Conservation (phyloP, 2,329 filamentous ascomycete species). For the Penicillium sp. region DNA sequence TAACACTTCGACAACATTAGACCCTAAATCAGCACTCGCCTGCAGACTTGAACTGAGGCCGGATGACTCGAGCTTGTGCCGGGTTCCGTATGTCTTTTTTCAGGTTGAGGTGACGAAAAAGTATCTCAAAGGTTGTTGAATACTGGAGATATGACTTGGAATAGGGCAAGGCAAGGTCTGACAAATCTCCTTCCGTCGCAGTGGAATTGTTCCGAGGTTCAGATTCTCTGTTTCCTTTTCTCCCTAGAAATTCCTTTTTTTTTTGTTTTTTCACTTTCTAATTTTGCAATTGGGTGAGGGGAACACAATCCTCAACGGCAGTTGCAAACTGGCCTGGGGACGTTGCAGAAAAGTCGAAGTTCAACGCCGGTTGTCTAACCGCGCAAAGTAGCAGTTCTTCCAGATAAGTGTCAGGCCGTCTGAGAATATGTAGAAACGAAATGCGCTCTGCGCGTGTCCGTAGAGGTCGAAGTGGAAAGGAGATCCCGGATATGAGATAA, state of each 20-base stretch:
- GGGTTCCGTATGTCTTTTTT: conserved; percentile 1
- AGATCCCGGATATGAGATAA: conserved; percentile 2
- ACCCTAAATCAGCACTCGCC: conserved; percentile 25
- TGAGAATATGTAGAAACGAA: background rate
- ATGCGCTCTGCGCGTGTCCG: conserved; percentile 1
- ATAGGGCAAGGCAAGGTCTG: background rate
- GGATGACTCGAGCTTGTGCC: conserved; percentile 17
- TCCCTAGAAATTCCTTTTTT: background rate
- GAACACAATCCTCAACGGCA: conserved; percentile 24
- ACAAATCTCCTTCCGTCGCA: background rate
- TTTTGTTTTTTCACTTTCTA: background rate
- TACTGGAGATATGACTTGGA: background rate
- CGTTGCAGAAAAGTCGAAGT: conserved; percentile 17
- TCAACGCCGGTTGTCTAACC: conserved; percentile 10
- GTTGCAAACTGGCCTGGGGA: conserved; percentile 28
- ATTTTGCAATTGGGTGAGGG: conserved; percentile 17
- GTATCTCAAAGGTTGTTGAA: background rate
- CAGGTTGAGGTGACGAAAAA: background rate
- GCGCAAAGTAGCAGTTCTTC: conserved; percentile 18
- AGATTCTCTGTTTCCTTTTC: conserved; percentile 1
- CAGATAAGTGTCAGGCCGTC: conserved; percentile 15
- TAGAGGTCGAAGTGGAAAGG: background rate
- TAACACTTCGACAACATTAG: conserved; percentile 34
- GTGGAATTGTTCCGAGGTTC: conserved; percentile 1
- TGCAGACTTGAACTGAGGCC: conserved; percentile 20